A percentile compares a stretch with the other conserved stretches of the same genome.
phyloP scores from a whole-genome alignment of 1,284 basidiomycete species.

The Tranzscheliella williamsii region DNA sequence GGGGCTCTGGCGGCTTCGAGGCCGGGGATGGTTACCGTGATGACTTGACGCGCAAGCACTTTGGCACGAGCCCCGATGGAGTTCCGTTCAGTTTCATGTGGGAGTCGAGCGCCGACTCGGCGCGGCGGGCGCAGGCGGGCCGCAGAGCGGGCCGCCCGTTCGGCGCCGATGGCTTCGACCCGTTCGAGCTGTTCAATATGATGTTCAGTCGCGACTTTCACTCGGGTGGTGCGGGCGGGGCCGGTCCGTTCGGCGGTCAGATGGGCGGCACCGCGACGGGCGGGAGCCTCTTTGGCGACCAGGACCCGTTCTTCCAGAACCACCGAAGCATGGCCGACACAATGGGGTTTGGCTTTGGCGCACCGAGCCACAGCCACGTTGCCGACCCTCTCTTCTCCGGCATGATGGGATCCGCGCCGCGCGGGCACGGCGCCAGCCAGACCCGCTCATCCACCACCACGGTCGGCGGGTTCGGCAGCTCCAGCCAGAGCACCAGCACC shows the following conservation, averaged over 20 bases:
- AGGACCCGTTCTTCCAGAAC: conserved; percentile 44
- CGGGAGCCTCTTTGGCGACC: conserved; percentile 17
- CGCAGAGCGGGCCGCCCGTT: conserved; percentile 31
- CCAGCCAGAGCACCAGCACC: conserved; percentile 36
- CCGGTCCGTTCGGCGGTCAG: conserved; percentile 4
- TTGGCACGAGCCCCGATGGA: conserved; percentile 43
- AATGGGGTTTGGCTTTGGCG: conserved; percentile 36
- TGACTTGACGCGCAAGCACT: conserved; percentile 21
- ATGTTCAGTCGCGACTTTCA: conserved; percentile 48
- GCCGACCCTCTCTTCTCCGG: neutral
- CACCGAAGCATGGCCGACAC: conserved; percentile 43
- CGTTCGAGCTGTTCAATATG: conserved; percentile 55
- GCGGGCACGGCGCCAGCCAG: neutral
- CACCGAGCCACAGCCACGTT: conserved; percentile 4
- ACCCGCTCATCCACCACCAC: conserved; percentile 12
- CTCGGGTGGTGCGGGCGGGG: conserved; percentile 9
- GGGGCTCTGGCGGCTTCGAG: neutral
- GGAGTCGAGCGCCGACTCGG: conserved; percentile 56
- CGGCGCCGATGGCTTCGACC: conserved; percentile 46
- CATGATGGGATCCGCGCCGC: neutral
- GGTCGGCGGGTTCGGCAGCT: conserved; percentile 8
- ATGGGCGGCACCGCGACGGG: conserved; percentile 9
- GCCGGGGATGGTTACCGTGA: conserved; percentile 13
- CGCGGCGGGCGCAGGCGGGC: conserved; percentile 41
- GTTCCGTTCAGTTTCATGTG: conserved; percentile 48